A percentile compares a stretch with the other conserved stretches of the same genome.
phyloP scores from a whole-genome alignment of 495 filamentous ascomycete species.

The Xylaria longipes region DNA sequence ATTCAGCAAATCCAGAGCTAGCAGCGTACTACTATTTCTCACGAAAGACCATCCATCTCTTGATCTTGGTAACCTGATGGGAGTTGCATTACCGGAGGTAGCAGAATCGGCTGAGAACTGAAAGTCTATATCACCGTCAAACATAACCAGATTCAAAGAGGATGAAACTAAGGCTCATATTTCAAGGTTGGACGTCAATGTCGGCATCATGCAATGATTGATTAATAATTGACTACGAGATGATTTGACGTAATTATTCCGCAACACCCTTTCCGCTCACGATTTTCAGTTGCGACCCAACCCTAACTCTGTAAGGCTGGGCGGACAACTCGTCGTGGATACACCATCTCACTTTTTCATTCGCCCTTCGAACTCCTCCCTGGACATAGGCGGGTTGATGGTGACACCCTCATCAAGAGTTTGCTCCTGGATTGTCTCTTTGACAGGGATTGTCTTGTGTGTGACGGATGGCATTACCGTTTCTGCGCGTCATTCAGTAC shows the following conservation, averaged over 20 bases:
- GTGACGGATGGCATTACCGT: slow-evolving; percentile 29
- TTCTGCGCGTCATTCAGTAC: slow-evolving; percentile 11
- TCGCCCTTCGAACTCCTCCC: slow-evolving; percentile 25
- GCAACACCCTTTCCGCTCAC: background rate
- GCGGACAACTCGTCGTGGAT: background rate
- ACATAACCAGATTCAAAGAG: no score
- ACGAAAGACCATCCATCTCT: no score
- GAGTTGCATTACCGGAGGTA: no score
- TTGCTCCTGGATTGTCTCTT: slow-evolving; percentile 27
- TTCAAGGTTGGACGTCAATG: no score
- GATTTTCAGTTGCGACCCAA: background rate
- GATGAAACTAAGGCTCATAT: no score
- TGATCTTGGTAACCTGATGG: no score
- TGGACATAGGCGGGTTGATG: slow-evolving; percentile 18
- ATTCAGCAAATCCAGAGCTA: no score
- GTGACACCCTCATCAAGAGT: slow-evolving; percentile 23
- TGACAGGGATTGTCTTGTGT: slow-evolving; percentile 29
- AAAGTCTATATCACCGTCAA: background rate
- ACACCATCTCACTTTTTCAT: slow-evolving; percentile 16
- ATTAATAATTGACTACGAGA: background rate
- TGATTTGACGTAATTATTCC: background rate
- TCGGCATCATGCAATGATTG: background rate
- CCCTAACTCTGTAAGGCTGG: background rate
- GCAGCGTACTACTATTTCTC: no score
- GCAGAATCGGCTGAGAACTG: no score